These are phyloP conservation scores for Erysimum cheiri DNA, from an alignment of 441 rosid genomes.

Conservation along the genomic window DNA sequence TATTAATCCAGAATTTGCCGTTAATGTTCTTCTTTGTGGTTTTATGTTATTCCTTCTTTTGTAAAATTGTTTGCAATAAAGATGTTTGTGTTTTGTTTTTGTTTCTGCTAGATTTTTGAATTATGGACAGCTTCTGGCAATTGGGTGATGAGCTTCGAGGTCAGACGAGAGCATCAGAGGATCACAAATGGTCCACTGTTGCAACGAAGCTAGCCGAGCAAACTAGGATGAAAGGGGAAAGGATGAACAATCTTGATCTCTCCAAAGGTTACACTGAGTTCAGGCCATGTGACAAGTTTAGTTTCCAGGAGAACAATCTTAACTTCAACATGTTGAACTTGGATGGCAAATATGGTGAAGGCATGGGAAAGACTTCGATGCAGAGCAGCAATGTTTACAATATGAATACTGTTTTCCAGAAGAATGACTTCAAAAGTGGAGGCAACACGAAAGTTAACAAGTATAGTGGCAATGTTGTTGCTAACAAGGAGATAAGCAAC, in stretches of 20 bases:
- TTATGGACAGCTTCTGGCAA: conserved; percentile 80
- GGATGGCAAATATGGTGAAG: conserved; percentile 68
- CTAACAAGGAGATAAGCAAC: conserved; percentile 57
- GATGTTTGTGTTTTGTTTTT: not conserved
- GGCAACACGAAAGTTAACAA: conserved; percentile 62
- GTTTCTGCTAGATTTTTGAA: not conserved
- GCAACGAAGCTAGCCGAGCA: conserved; percentile 95
- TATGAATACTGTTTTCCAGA: conserved; percentile 74
- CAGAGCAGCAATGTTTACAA: conserved; percentile 62
- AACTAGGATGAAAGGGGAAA: conserved; percentile 78
- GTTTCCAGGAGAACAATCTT: conserved; percentile 80
- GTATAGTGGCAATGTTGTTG: conserved; percentile 65
- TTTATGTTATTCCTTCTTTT: not conserved
- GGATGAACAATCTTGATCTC: conserved; percentile 88
- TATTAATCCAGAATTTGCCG: not conserved
- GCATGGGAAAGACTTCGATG: conserved; percentile 57
- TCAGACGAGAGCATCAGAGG: conserved; percentile 83
- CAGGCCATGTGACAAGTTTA: conserved; percentile 68
- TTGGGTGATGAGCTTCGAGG: conserved; percentile 95
- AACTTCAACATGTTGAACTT: conserved; percentile 83
- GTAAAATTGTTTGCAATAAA: too few relatives aligned
- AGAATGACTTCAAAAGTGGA: conserved; percentile 55
- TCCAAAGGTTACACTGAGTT: conserved; percentile 72
- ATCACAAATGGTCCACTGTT: conserved; percentile 85
- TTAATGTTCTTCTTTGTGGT: not conserved